Percentiles rank a stretch among this genome's conserved stretches.
Evolutionary conservation across 371 early-diverging fungal species (phyloP).

Genomic region (Saksenaea vasiformis): DNA sequence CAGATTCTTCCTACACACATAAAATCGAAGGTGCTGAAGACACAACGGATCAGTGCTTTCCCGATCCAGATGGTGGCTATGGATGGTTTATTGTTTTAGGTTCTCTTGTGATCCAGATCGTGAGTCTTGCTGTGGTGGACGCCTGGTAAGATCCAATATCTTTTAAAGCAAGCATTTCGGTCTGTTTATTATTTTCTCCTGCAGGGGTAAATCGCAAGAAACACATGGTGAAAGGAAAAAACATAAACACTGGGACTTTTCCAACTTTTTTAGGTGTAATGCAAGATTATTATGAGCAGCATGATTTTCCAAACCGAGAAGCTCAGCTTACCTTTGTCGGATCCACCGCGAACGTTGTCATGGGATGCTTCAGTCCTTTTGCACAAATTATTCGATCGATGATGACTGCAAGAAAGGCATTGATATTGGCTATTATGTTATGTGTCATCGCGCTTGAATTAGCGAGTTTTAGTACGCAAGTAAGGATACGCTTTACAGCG

Average conservation of each 20-base stretch:
- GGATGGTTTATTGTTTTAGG: slow-evolving; percentile 59
- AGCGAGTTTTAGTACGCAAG: slow-evolving; percentile 53
- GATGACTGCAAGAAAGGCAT: neutral
- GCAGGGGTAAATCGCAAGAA: neutral
- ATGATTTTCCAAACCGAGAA: neutral
- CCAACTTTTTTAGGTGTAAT: slow-evolving; percentile 4
- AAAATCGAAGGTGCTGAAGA: neutral
- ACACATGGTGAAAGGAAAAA: neutral
- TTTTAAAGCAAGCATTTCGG: neutral
- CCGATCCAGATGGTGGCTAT: slow-evolving; percentile 40
- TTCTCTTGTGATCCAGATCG: slow-evolving; percentile 55
- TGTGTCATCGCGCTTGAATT: slow-evolving; percentile 13
- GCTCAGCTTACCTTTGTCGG: slow-evolving; percentile 23
- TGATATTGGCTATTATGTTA: neutral
- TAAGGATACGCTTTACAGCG: slow-evolving; percentile 8
- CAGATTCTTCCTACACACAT: neutral
- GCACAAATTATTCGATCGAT: slow-evolving; percentile 9
- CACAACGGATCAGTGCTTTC: neutral
- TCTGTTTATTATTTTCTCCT: neutral
- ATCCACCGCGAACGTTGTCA: slow-evolving; percentile 16
- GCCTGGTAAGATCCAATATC: slow-evolving; percentile 19
- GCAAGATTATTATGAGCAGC: slow-evolving; percentile 12
- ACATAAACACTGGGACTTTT: neutral
- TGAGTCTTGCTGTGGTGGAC: slow-evolving; percentile 43
- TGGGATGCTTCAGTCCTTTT: slow-evolving; percentile 14